Evolutionary conservation across 257 asterid species (phyloP).

Genomic region (Gentiana dahurica): DNA sequence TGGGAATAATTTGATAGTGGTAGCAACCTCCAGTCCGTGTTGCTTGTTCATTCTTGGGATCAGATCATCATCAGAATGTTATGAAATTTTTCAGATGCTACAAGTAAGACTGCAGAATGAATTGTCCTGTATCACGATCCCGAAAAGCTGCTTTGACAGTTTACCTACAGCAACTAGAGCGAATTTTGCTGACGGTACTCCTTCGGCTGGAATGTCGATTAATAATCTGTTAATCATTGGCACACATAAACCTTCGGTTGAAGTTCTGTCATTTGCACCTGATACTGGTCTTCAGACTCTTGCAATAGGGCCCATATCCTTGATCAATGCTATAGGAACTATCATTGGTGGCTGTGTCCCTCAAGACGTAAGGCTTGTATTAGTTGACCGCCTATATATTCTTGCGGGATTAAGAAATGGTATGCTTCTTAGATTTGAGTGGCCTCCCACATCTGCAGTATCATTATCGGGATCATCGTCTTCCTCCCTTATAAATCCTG

Average conservation of each 20-base stretch:
- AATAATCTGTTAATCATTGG: slow-evolving; percentile 61
- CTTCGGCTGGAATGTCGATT: slow-evolving; percentile 22
- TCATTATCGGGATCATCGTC: slow-evolving; percentile 25
- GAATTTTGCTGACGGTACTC: slow-evolving; percentile 27
- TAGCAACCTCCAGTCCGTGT: slow-evolving; percentile 82
- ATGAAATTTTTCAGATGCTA: slow-evolving; percentile 65
- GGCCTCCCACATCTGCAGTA: slow-evolving; percentile 52
- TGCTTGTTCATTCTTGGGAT: slow-evolving; percentile 67
- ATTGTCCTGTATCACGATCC: slow-evolving; percentile 80
- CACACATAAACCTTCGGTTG: slow-evolving; percentile 95
- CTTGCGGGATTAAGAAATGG: slow-evolving; percentile 96
- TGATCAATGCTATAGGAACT: slow-evolving; percentile 67
- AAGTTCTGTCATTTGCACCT: slow-evolving; percentile 55
- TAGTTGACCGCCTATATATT: slow-evolving; percentile 72
- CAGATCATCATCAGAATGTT: slow-evolving; percentile 31
- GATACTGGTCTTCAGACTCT: slow-evolving; percentile 59
- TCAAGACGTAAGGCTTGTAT: slow-evolving; percentile 86
- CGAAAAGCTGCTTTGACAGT: slow-evolving; percentile 40
- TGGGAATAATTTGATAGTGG: slow-evolving; percentile 67
- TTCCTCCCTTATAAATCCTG: slow-evolving; percentile 31
- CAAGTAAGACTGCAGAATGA: slow-evolving; percentile 72
- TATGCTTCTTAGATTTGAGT: slow-evolving; percentile 97
- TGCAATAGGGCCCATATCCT: slow-evolving; percentile 65
- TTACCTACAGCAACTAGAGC: slow-evolving; percentile 14
- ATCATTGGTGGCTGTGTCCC: slow-evolving; percentile 83